Base-by-base conservation (phyloP, 179 eudicot genomes). In the Corrigiola litoralis region DNA sequence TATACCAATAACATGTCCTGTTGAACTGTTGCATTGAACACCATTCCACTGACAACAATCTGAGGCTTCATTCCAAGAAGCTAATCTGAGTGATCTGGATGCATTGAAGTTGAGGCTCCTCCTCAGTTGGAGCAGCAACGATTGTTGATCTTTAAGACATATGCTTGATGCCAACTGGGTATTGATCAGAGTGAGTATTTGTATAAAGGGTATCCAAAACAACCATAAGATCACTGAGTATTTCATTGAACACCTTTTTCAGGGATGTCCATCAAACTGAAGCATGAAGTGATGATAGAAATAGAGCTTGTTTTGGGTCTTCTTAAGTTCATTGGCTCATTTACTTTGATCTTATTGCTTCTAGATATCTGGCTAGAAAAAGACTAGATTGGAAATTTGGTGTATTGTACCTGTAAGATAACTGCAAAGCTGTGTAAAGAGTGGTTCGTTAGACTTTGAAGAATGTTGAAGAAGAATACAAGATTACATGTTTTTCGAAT, bases 41-140 rank as follows among this genome's bases (percentile, higher is more conserved):
- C 81, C 81, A 2, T 6, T 58, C 78, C 78, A 78, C 9, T 69
- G 33, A 24, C 81, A 78, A 21, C 81, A 78, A 61, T 73, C 78
- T 8, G 40, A 31, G 16, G 32, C 9, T 8, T 47, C n/a, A 53
- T 32, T 48, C 72, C 68, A 67, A 4, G 23, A 29, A 9, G 21
- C 45, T 28, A 73, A 31, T 6, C 38, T 73, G 52, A 21, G 16
- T 17, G 68, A 67, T 17, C 16, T 9, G 2, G 37, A 41, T 1
- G 0, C 16, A 24, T 20, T 53, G 44, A 16, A 60, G 2, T 2
- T 1, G 47, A 73, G 72, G 25, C 29, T 73, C 55, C 25, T 60
- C 18, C 37, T 44, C 3, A 73, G 63, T 24, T 67, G 27, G 45
- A 73, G 67, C 37, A 73, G 71, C 51, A 66, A 23, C 27, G 72